Base-by-base conservation (phyloP, 768 basidiomycete species). In the Leccinum broughii region DNA sequence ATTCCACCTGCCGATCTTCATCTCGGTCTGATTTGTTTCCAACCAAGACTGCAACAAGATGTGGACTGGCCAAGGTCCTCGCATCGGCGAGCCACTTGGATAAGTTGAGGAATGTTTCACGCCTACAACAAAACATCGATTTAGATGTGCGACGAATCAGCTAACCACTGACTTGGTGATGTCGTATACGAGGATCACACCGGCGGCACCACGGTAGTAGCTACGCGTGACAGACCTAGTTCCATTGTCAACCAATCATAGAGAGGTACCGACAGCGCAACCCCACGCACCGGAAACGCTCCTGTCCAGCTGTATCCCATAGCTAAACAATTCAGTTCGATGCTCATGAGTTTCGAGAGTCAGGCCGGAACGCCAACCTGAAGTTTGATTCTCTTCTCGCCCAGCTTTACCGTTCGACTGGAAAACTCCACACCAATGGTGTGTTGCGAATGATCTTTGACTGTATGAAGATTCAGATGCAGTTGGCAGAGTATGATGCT, bases 371-470 rank as follows among this genome's bases (percentile, higher is more conserved):
- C 14, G 68, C 83, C 64, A 51, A 94, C 95, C 86, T 98, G 96
- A 41, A 98, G 83, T 75, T 97, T 98, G 65, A 97, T 93, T 64
- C 90, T 85, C 77, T 94, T 93, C 80, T 97, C 95, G 55, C 92
- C 95, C 24, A 98, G 82, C 68, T 89, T 90, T 61, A 99, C 86
- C 0, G 94, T 95, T 66, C 95, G 82, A 71, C 94, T 96, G 17
- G 94, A 94, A 72, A 99, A 98, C 71, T 98, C 97, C 30, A 99
- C 97, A 10, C 96, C 97, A 60, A 99, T 98, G 14, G 97, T 98
- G 74, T 98, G 97, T 77, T 95, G 92, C 6, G 94, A 94, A 75
- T 96, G 90, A 66, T 93, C 89, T 77, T 95, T 96, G 83, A 95
- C 95, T 97, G 68, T n/a, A 55, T 8, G 28, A 56, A 51, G 54